These are phyloP conservation scores for Escallonia herrerae DNA, from an alignment of 129 eudicot species.

Conservation along the genomic window DNA sequence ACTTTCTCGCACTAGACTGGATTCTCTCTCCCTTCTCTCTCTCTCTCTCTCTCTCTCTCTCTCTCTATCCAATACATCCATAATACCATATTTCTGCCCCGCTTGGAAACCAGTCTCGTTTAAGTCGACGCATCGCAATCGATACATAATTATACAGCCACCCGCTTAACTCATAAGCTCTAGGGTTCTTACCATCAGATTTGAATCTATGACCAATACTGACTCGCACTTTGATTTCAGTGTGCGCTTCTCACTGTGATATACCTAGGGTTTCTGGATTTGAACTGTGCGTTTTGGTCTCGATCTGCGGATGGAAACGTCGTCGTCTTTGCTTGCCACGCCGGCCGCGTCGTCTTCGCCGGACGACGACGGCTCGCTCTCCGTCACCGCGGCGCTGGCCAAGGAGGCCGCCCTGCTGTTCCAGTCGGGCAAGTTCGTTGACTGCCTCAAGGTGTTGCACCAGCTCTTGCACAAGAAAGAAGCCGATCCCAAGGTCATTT, in stretches of 20 bases:
- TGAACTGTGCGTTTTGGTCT: conserved; percentile 1
- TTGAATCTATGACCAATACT: not conserved
- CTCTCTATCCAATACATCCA: not conserved
- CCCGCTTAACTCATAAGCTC: not conserved
- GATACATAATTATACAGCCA: not conserved
- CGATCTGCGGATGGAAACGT: conserved; percentile 28
- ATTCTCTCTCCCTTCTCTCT: not conserved
- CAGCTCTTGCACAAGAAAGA: conserved; percentile 57
- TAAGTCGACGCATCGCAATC: conserved; percentile 4
- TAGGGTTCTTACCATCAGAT: conserved; percentile 1
- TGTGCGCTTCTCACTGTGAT: not conserved
- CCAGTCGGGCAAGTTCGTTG: conserved; percentile 64
- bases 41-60: conserved; percentile 11
- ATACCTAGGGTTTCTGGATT: conserved; percentile 26
- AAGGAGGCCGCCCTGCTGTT: conserved; percentile 71
- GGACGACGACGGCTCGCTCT: conserved; percentile 53
- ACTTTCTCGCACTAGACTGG: no score
- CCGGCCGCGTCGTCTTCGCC: conserved; percentile 7
- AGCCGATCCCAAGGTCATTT: conserved; percentile 67
- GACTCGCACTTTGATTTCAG: not conserved
- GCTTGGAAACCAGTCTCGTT: not conserved
- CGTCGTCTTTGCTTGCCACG: not conserved
- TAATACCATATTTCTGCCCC: not conserved
- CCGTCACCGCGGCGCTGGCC: conserved; percentile 52
- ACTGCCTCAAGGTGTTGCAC: conserved; percentile 60